Evolutionary conservation across 1,284 basidiomycete genomes (phyloP).

Genomic region (Xerocomus tenax): DNA sequence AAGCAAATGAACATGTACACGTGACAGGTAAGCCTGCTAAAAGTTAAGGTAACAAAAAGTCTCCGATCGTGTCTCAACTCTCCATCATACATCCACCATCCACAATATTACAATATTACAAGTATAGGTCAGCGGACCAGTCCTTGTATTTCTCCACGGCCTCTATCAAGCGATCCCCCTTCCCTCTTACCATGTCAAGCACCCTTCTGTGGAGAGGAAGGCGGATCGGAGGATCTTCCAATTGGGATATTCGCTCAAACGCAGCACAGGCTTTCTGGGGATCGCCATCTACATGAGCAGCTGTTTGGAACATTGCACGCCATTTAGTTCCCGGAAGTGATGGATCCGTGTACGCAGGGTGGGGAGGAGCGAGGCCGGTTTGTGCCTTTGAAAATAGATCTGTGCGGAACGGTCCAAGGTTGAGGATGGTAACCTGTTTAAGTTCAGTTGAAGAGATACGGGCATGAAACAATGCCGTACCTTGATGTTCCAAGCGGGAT

Average conservation of each 20-base stretch:
- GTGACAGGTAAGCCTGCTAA: too few relatives aligned
- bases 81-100: too few relatives aligned
- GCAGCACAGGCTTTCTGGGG: constrained; percentile 18
- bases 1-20: too few relatives aligned
- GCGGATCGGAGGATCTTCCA: constrained; percentile 26
- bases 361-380: background rate
- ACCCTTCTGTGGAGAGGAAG: constrained; percentile 22
- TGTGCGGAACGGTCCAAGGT: constrained; percentile 23
- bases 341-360: constrained; percentile 19
- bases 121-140: constrained; percentile 29
- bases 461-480: constrained; percentile 7
- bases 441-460: background rate
- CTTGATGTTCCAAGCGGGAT: constrained; percentile 29
- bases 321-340: constrained; percentile 6
- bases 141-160: constrained; percentile 19
- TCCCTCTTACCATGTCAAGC: constrained; percentile 7
- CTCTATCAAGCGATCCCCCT: constrained; percentile 16
- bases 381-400: background rate
- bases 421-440: constrained; percentile 21
- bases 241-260: constrained; percentile 15
- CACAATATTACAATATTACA: constrained; percentile 8
- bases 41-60: too few relatives aligned
- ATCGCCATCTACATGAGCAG: constrained; percentile 9
- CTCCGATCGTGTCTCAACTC: too few relatives aligned
- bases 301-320: constrained; percentile 1